Base-by-base conservation (phyloP, 2,329 filamentous ascomycete genomes). In the Fusarium sublunatum region DNA sequence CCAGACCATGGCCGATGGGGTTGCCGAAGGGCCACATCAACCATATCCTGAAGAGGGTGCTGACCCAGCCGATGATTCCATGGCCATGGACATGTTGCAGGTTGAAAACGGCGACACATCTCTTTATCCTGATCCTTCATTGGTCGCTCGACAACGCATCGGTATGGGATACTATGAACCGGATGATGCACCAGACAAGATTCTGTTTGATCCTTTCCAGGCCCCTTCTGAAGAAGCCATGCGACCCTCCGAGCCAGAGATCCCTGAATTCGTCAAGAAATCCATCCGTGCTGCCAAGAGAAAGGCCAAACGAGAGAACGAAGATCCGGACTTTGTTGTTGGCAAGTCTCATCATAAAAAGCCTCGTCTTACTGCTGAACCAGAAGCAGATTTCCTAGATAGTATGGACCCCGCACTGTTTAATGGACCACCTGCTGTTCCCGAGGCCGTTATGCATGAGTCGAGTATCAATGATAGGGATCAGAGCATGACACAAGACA, bases 91-190 rank as follows among this genome's bases (percentile, higher is more conserved):
- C 10, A 48, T 58, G 28, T 51, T 61, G 58, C 75, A 75, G 29
- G 63, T 69, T 12, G 68, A 73, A 26, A 67, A 71, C 22, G 65
- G 63, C 7, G 73, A 77, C 45, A 64, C 68, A 8, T 75, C 77
- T 2, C 66, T 74, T 3, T 84, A 84, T 61, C 82, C 83, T 0
- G 83, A 86, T 54, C 81, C 82, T 7, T 76, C 80, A n/a, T 68
- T 77, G 32, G 71, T 81, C 34, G 76, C 74, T 36, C 77, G 76
- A n/a, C 81, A 82, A 46, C 77, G 82, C 29, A 83, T 87, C 61
- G 85, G 85, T 13, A 83, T 86, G 78, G 85, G 84, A 9, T 87
- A 87, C 71, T 88, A 87, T 68, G 81, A 87, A 53, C 84, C 86
- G 65, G 83, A 85, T 57, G 82, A 86, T 63, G 80, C 79, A 22